Conservation (phyloP, 805 yeast genomes). For the Starmerella riodocensis region DNA sequence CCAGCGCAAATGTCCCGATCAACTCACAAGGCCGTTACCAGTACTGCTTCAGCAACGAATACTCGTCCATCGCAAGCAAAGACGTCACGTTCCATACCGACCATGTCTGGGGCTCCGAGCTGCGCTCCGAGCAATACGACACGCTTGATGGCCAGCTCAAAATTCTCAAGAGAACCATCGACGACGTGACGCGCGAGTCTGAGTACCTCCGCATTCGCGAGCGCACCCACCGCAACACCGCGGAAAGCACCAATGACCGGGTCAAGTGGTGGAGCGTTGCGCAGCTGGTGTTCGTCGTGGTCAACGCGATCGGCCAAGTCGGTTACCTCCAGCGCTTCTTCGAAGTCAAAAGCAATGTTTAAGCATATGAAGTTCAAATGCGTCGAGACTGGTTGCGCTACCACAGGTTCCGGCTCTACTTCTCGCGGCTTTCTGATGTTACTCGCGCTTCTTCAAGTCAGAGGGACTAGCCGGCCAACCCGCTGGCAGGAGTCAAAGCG, state of each 20-base stretch:
- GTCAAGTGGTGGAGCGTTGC: conserved; percentile 97
- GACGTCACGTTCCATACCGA: conserved; percentile 93
- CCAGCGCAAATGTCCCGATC: conserved; percentile 60
- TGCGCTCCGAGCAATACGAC: conserved; percentile 69
- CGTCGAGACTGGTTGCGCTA: too few relatives aligned
- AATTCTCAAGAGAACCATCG: conserved; percentile 58
- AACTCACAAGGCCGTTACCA: conserved; percentile 57
- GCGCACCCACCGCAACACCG: conserved; percentile 95
- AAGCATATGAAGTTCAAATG: too few relatives aligned
- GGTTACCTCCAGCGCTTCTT: conserved; percentile 88
- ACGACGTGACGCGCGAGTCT: conserved; percentile 80
- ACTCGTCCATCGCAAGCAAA: conserved; percentile 53
- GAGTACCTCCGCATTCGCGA: conserved; percentile 89
- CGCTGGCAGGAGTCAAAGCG: too few relatives aligned
- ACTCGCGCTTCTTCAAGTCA: neutral
- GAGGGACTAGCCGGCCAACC: too few relatives aligned
- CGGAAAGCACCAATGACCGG: conserved; percentile 91
- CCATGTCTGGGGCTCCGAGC: conserved; percentile 59
- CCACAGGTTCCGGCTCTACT: too few relatives aligned
- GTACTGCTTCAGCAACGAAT: conserved; percentile 88
- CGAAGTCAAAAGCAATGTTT: conserved; percentile 84
- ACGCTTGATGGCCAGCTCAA: conserved; percentile 74
- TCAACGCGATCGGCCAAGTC: conserved; percentile 83
- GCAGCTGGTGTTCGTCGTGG: conserved; percentile 75
- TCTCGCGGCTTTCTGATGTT: too few relatives aligned